Percentiles rank a stretch among this genome's conserved stretches.
phyloP scores from a whole-genome alignment of 1,284 basidiomycete species.

The Tylopilus orsonianus region DNA sequence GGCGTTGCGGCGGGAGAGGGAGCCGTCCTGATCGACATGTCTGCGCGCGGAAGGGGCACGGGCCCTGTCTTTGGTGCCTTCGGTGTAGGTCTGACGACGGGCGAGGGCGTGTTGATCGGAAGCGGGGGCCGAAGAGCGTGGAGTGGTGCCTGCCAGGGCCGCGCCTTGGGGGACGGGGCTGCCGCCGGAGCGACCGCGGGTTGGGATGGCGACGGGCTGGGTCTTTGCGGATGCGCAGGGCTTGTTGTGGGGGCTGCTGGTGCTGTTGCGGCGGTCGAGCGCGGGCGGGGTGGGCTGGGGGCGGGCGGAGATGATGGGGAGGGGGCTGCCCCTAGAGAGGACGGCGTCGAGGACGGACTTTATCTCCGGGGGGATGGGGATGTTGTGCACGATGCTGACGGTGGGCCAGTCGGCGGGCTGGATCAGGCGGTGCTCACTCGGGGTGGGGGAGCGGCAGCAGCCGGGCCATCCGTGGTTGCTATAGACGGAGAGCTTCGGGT shows the following conservation, averaged over 20 bases:
- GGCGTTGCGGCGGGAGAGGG: slow-evolving; percentile 45
- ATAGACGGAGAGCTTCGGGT: slow-evolving; percentile 53
- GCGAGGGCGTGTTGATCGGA: slow-evolving; percentile 43
- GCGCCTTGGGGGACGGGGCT: slow-evolving; percentile 33
- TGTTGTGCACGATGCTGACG: slow-evolving; percentile 67
- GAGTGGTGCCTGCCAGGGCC: slow-evolving; percentile 26
- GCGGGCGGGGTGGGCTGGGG: slow-evolving; percentile 36
- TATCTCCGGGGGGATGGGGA: slow-evolving; percentile 68
- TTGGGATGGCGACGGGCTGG: slow-evolving; percentile 31
- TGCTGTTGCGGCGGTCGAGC: slow-evolving; percentile 46
- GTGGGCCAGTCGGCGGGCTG: slow-evolving; percentile 77
- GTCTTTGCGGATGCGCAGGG: slow-evolving; percentile 34
- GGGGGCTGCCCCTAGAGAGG: slow-evolving; percentile 31
- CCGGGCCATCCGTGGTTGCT: slow-evolving; percentile 80
- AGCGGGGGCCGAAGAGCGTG: slow-evolving; percentile 31
- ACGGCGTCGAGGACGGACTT: slow-evolving; percentile 62
- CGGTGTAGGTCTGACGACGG: slow-evolving; percentile 48
- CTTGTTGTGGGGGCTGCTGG: slow-evolving; percentile 38
- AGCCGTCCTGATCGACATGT: slow-evolving; percentile 52
- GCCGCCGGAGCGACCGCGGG: slow-evolving; percentile 34
- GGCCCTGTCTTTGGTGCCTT: slow-evolving; percentile 45
- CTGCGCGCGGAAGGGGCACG: slow-evolving; percentile 63
- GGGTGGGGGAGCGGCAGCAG: slow-evolving; percentile 70
- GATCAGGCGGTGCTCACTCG: slow-evolving; percentile 57
- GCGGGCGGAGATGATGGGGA: slow-evolving; percentile 32